Percentiles rank a stretch among this genome's conserved stretches.
Evolutionary conservation across 2,329 filamentous ascomycete genomes (phyloP).

Genomic region (Elsinoe necatrix): DNA sequence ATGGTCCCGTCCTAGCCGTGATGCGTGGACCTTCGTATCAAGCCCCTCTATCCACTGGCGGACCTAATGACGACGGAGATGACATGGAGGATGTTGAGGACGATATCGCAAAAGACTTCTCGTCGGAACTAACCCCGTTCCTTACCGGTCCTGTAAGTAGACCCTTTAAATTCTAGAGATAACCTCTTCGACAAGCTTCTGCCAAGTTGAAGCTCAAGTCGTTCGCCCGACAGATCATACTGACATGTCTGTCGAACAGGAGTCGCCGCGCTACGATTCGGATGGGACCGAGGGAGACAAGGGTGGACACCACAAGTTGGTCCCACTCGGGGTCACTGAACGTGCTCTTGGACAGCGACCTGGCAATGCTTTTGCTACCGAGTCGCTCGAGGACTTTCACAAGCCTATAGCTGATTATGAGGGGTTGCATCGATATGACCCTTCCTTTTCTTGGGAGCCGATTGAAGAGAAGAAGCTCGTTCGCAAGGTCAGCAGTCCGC

Average conservation of each 20-base stretch:
- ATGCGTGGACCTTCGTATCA: neutral
- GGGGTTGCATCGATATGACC: slow-evolving; percentile 52
- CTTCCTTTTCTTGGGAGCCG: slow-evolving; percentile 47
- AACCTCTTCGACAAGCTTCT: slow-evolving; percentile 6
- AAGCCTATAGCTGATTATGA: slow-evolving; percentile 51
- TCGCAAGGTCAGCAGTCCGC: slow-evolving; percentile 38
- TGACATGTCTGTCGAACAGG: slow-evolving; percentile 2
- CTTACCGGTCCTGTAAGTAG: slow-evolving; percentile 7
- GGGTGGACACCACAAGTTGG: neutral
- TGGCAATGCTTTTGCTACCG: slow-evolving; percentile 30
- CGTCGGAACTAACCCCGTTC: slow-evolving; percentile 10
- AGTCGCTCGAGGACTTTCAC: slow-evolving; percentile 35
- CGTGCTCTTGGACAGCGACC: slow-evolving; percentile 20
- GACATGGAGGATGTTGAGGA: slow-evolving; percentile 4
- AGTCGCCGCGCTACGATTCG: slow-evolving; percentile 2
- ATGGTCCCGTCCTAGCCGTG: slow-evolving; percentile 3
- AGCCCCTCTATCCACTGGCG: neutral
- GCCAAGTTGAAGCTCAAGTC: slow-evolving; percentile 9
- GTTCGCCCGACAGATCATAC: neutral
- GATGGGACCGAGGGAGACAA: neutral
- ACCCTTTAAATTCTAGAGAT: neutral
- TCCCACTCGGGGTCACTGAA: slow-evolving; percentile 17
- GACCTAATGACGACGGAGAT: slow-evolving; percentile 8
- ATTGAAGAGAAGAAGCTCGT: slow-evolving; percentile 50
- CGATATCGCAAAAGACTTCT: neutral